Evolutionary conservation across 139 green algal species (phyloP).

Genomic region (Mychonastes homosphaera): DNA sequence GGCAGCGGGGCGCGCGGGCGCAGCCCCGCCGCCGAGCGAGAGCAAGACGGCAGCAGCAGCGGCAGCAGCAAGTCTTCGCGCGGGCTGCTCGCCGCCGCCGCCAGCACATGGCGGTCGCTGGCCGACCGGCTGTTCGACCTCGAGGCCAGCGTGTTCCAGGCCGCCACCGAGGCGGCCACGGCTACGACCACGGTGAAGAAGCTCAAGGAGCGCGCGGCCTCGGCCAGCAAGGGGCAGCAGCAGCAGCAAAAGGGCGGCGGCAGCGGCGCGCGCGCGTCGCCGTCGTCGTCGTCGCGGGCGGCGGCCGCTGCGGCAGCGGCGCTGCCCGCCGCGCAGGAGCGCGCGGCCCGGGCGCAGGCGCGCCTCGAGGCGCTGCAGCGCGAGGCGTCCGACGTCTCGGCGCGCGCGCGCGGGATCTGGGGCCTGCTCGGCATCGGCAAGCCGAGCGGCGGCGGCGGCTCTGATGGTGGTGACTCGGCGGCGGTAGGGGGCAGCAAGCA

Average conservation of each 20-base stretch:
- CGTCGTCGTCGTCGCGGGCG: no score
- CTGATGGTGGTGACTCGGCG: no score
- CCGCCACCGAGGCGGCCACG: slow-evolving; percentile 32
- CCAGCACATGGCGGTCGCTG: slow-evolving; percentile 28
- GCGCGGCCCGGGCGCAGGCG: no score
- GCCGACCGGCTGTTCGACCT: slow-evolving; percentile 58
- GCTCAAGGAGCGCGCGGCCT: slow-evolving; percentile 4
- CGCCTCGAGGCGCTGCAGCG: no score
- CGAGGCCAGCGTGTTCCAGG: slow-evolving; percentile 48
- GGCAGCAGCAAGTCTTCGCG: not conserved
- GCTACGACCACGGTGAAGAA: slow-evolving; percentile 28
- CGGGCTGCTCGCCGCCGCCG: slow-evolving; percentile 12
- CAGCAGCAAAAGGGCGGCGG: slow-evolving; percentile 2
- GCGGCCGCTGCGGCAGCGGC: no score
- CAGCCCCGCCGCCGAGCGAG: not conserved
- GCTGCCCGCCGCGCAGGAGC: no score
- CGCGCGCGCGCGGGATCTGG: no score
- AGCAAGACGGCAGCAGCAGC: not conserved
- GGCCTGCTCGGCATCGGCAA: no score
- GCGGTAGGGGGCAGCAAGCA: no score
- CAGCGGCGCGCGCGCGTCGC: no score
- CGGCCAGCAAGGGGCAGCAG: not conserved
- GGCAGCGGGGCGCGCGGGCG: slow-evolving; percentile 1
- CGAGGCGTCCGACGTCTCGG: no score
- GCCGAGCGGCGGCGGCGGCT: no score